Base-by-base conservation (phyloP, 257 asterid genomes). In the Marsdenia floribunda region DNA sequence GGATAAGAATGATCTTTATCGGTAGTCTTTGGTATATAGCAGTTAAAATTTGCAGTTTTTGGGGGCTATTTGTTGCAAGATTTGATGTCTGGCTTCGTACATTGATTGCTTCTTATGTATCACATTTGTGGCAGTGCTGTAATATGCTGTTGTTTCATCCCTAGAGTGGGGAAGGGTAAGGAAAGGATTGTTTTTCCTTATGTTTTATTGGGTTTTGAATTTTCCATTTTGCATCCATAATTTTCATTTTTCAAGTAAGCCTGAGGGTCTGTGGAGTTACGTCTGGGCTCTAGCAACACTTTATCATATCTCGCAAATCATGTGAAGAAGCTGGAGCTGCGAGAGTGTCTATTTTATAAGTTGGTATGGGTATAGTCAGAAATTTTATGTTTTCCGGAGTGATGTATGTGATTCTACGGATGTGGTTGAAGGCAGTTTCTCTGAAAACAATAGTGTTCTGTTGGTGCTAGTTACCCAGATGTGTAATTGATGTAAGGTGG, bases 401-500 rank as follows among this genome's bases (percentile, higher is more conserved):
- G 66, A 44, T 72, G 57, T 18, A 46, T 66, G 70, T 46, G 46
- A 55, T 52, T 33, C 15, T 46, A 71, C 57, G 73, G 80, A 63
- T 38, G 64, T 75, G 73, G 76, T 49, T 71, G 74, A 80, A 75
- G 79, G 55, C 6, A 73, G 80, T 49, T 54, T 47, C n/a, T 66
- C 22, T 33, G 67, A 68, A 65, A 53, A 79, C 33, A 44, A 49
- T 55, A 38, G 53, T 74, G 47, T 57, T 75, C 38, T 67, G 55
- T 59, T 76, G 80, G 70, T 47, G 77, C 70, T 65, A 35, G 77
- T 79, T 37, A 59, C 49, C 37, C 14, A 44, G 74, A 35, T 71
- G 26, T 77, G 72, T 76, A 70, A 58, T 9, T 76, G 80, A 70
- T 59, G 71, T 64, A 75, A 65, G 78, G 74, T 76, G 83, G 68